Base-by-base conservation (phyloP, 2,329 filamentous ascomycete species). In the Hypoxylon sp. region DNA sequence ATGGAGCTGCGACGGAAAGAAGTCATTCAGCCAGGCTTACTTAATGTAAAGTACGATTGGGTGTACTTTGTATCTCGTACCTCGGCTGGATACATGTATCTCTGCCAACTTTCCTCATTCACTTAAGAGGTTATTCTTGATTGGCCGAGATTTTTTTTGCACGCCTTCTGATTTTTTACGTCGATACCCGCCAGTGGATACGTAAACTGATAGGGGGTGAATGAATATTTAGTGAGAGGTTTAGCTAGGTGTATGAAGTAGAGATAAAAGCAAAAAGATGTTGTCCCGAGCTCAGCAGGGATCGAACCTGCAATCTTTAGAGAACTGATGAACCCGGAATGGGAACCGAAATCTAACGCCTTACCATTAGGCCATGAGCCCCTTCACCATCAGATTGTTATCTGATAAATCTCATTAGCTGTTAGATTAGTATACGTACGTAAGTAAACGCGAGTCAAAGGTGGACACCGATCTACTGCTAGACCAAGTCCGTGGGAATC, bases 231-330 rank as follows among this genome's bases (percentile, higher is more conserved):
- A n/a, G n/a, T n/a, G n/a, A n/a, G n/a, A n/a, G n/a, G n/a, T n/a
- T n/a, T n/a, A n/a, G n/a, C n/a, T n/a, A 20, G 33, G 29, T 9
- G 18, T 48, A 58, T 13, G 7, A 11, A 18, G 37, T 2, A 41
- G 31, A 11, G 40, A 24, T n/a, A 29, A 15, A 6, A 13, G 10
- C 10, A 48, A 35, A 43, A 42, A 47, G 20, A 21, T 17, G 33
- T 33, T 9, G 3, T 8, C 1, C 11, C 55, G 59, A 59, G 59
- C 55, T 59, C 52, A 62, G 52, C 55, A 62, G 55, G 55, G 55
- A 62, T 62, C 55, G 59, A 62, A 62, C 59, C 59, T 62, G 59
- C 55, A 62, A 62, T 62, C 48, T 62, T 62, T 20, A 59, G 55
- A 62, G 50, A 13, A 49, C 27, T 26, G 47, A 18, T 24, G 17